Conservation (phyloP, 208 protist genomes). For the Crithidia sp. region DNA sequence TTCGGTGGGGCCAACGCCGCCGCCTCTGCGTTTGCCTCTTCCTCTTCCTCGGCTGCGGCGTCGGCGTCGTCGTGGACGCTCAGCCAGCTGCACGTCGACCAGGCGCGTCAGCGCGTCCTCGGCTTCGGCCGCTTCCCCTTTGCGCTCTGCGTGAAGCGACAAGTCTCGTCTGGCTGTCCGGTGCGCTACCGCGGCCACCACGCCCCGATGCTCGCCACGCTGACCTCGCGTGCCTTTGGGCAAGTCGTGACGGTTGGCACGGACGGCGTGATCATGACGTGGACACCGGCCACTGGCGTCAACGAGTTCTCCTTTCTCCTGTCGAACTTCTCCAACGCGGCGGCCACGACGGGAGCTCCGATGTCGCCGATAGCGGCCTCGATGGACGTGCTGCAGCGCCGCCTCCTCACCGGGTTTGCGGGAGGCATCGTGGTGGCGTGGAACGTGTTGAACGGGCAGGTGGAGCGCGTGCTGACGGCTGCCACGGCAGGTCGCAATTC, state of each 20-base stretch:
- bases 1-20: background rate
- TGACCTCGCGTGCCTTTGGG: constrained; percentile 72
- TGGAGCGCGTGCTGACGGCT: constrained; percentile 35
- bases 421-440: constrained; percentile 81
- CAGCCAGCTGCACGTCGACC: constrained; percentile 39
- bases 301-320: constrained; percentile 79
- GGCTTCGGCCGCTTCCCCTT: constrained; percentile 62
- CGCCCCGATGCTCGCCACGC: constrained; percentile 54
- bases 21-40: background rate
- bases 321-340: constrained; percentile 75
- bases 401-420: constrained; percentile 79
- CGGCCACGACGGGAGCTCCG: constrained; percentile 53
- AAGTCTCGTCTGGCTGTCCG: constrained; percentile 54
- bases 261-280: constrained; percentile 80
- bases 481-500: background rate
- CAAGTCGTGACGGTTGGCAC: constrained; percentile 74
- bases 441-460: constrained; percentile 86
- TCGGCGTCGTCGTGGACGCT: constrained; percentile 6
- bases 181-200: constrained; percentile 69
- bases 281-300: constrained; percentile 55
- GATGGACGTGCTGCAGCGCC: constrained; percentile 68
- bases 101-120: constrained; percentile 43
- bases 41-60: background rate
- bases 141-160: constrained; percentile 56
- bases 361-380: constrained; percentile 47